phyloP scores from a whole-genome alignment of 202 grass and related monocot species.

The Setaria viridis region DNA sequence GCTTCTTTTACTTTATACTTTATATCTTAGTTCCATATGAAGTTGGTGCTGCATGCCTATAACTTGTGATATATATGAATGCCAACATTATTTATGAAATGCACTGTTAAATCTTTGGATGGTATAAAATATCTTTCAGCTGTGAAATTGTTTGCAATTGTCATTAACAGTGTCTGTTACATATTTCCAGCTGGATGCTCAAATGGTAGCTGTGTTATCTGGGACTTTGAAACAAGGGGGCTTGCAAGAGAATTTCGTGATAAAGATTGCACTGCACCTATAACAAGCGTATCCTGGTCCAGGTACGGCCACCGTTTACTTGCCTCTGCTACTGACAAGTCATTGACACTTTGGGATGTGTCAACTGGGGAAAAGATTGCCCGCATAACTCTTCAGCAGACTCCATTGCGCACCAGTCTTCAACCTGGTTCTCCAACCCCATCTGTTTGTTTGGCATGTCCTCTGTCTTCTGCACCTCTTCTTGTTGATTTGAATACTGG shows the following conservation, averaged over 20 bases:
- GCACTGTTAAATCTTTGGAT: background rate
- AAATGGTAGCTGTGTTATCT: conserved; percentile 90
- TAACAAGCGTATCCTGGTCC: conserved; percentile 94
- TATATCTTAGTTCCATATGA: conserved; percentile 29
- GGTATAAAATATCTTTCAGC: conserved; percentile 1
- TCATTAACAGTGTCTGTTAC: conserved; percentile 23
- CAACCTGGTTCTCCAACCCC: conserved; percentile 76
- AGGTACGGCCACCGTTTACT: conserved; percentile 90
- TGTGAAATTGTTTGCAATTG: conserved; percentile 16
- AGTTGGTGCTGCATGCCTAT: conserved; percentile 8
- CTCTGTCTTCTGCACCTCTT: conserved; percentile 93
- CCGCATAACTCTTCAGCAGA: conserved; percentile 92
- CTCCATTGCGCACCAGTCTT: conserved; percentile 83
- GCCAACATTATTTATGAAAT: conserved; percentile 21
- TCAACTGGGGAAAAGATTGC: conserved; percentile 74
- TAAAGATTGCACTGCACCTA: conserved; percentile 85
- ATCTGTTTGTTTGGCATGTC: conserved; percentile 85
- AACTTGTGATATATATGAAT: background rate
- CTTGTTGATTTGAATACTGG: conserved; percentile 92
- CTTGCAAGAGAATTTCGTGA: conserved; percentile 86
- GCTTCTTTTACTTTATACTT: conserved; percentile 20
- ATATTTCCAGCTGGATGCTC: conserved; percentile 87
- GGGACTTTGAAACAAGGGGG: conserved; percentile 99
- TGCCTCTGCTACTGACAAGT: conserved; percentile 94
- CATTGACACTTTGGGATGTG: conserved; percentile 95